phyloP scores from a whole-genome alignment of 2,329 filamentous ascomycete genomes.

The Fusarium subglutinans region DNA sequence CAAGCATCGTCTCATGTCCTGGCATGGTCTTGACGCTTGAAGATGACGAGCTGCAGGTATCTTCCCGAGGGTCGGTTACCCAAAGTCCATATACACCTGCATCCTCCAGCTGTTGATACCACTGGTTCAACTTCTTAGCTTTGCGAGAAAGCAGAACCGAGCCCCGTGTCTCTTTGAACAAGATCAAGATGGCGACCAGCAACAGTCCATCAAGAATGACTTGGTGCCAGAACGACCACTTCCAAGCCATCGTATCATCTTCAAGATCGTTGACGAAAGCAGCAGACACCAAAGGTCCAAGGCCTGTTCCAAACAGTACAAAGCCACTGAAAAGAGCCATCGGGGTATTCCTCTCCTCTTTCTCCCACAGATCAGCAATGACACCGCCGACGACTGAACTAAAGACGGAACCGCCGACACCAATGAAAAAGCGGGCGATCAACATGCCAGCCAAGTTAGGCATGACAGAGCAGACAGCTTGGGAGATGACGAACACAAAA shows the following conservation, averaged over 20 bases:
- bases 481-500: constrained; percentile 74
- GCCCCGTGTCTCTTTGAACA: constrained; percentile 85
- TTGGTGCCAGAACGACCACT: constrained; percentile 92
- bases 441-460: constrained; percentile 77
- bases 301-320: constrained; percentile 81
- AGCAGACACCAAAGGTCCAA: constrained; percentile 77
- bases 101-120: constrained; percentile 78
- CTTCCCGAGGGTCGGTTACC: constrained; percentile 37
- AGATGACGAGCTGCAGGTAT: constrained; percentile 27
- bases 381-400: constrained; percentile 94
- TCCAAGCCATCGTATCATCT: constrained; percentile 64
- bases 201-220: constrained; percentile 73
- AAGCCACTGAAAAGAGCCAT: constrained; percentile 89
- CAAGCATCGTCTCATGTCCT: constrained; percentile 1
- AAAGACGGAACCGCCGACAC: constrained; percentile 80
- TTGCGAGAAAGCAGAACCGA: constrained; percentile 82
- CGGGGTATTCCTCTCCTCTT: constrained; percentile 82
- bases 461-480: constrained; percentile 78
- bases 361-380: constrained; percentile 84
- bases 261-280: constrained; percentile 72
- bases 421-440: constrained; percentile 77
- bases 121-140: constrained; percentile 76
- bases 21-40: constrained; percentile 33
- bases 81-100: constrained; percentile 65
- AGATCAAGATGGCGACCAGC: constrained; percentile 67